phyloP scores from a whole-genome alignment of 176 grass and related monocot species.

The Metroxylon sagu region DNA sequence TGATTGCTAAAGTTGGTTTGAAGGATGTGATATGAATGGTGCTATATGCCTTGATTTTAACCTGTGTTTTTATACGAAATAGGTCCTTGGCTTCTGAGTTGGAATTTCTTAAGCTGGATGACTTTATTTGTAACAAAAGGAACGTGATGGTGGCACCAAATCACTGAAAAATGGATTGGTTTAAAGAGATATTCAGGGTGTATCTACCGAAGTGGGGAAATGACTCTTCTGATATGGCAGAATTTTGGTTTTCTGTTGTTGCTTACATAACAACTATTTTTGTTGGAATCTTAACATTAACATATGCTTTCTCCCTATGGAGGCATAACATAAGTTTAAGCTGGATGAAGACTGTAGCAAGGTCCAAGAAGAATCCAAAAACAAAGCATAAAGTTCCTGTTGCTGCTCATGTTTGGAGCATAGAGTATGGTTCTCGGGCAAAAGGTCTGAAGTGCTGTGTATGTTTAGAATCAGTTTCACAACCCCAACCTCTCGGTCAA shows the following conservation, averaged over 20 bases:
- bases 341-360: constrained; percentile 47
- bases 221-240: constrained; percentile 18
- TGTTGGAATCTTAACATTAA: constrained; percentile 33
- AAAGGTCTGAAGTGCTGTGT: constrained; percentile 24
- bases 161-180: constrained; percentile 18
- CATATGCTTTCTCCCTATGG: constrained; percentile 42
- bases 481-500: constrained; percentile 18
- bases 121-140: too few relatives aligned
- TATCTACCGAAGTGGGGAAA: constrained; percentile 8
- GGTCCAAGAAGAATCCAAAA: constrained; percentile 12
- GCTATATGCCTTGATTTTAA: too few relatives aligned
- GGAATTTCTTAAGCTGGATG: too few relatives aligned
- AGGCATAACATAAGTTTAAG: constrained; percentile 45
- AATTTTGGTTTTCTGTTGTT: constrained; percentile 38
- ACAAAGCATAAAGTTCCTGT: constrained; percentile 4
- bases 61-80: too few relatives aligned
- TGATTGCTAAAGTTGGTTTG: too few relatives aligned
- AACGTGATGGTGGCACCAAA: background rate
- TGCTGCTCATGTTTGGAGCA: constrained; percentile 16
- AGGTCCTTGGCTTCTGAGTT: too few relatives aligned
- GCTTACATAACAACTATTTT: constrained; percentile 23
- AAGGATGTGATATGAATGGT: too few relatives aligned
- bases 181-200: constrained; percentile 27
- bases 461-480: constrained; percentile 10
- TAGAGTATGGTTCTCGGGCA: constrained; percentile 11